Evolutionary conservation across 495 filamentous ascomycete species (phyloP).

Genomic region (Penicillium pancosmium): DNA sequence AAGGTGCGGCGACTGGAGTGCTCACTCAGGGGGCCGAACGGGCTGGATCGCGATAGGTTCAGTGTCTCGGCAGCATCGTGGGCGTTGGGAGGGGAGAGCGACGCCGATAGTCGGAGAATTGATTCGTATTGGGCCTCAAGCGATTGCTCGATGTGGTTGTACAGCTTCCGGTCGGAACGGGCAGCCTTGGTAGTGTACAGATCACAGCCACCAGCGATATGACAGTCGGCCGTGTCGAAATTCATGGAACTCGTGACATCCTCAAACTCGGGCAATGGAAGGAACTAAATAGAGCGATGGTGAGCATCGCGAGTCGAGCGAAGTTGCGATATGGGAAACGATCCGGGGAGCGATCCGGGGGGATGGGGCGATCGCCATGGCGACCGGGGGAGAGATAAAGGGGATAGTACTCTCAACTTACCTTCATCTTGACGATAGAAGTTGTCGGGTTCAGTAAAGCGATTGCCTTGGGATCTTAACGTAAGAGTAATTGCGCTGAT

Average conservation of each 20-base stretch:
- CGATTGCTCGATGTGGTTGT: slow-evolving; percentile 88
- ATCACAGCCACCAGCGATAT: slow-evolving; percentile 89
- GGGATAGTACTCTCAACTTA: slow-evolving; percentile 11
- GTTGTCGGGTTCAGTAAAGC: not conserved
- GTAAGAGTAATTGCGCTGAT: not conserved
- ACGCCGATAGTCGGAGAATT: slow-evolving; percentile 76
- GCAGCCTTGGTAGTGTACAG: slow-evolving; percentile 97
- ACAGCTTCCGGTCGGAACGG: slow-evolving; percentile 91
- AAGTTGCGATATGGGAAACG: not conserved
- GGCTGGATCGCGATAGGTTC: slow-evolving; percentile 80
- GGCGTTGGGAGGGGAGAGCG: slow-evolving; percentile 75
- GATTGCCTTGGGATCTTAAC: not conserved
- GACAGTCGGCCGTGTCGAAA: slow-evolving; percentile 89
- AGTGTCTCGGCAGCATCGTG: slow-evolving; percentile 55
- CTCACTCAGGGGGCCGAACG: slow-evolving; percentile 87
- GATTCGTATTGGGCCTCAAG: slow-evolving; percentile 89
- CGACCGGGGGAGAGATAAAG: slow-evolving; percentile 9
- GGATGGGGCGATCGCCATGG: slow-evolving; percentile 11
- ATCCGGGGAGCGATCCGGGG: slow-evolving; percentile 1
- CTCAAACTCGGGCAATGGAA: slow-evolving; percentile 87
- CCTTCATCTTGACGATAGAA: slow-evolving; percentile 29
- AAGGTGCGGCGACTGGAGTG: slow-evolving; percentile 86
- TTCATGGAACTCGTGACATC: slow-evolving; percentile 86
- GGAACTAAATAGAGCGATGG: slow-evolving; percentile 61
- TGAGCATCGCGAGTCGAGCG: slow-evolving; percentile 1